phyloP scores from a whole-genome alignment of 2,329 filamentous ascomycete species.

The Ascochyta clinopodiicola region DNA sequence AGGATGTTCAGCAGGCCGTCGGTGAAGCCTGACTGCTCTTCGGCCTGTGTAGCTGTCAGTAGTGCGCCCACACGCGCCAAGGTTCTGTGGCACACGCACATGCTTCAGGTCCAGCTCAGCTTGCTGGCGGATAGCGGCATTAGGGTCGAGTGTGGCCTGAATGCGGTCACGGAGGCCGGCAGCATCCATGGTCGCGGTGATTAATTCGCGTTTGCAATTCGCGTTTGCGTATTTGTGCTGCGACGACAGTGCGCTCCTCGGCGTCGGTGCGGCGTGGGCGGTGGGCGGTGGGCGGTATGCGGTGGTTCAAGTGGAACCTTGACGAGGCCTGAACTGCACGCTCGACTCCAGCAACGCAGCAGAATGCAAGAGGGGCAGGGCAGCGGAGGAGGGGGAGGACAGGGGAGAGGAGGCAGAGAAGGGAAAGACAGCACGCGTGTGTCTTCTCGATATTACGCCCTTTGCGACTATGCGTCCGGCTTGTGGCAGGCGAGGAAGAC shows the following conservation, averaged over 20 bases:
- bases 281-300: slow-evolving; percentile 27
- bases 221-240: slow-evolving; percentile 16
- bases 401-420: neutral
- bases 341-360: slow-evolving; percentile 21
- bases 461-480: slow-evolving; percentile 35
- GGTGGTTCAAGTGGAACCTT: slow-evolving; percentile 6
- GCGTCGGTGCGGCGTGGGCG: slow-evolving; percentile 30
- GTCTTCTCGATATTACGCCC: slow-evolving; percentile 28
- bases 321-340: slow-evolving; percentile 19
- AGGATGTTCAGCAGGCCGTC: slow-evolving; percentile 90
- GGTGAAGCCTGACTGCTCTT: slow-evolving; percentile 87
- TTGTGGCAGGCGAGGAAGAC: slow-evolving; percentile 29
- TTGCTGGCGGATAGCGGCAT: slow-evolving; percentile 75
- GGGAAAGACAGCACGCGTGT: slow-evolving; percentile 21
- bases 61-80: slow-evolving; percentile 17
- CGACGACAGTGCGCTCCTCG: slow-evolving; percentile 9
- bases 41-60: slow-evolving; percentile 67
- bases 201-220: slow-evolving; percentile 13
- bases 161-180: slow-evolving; percentile 77
- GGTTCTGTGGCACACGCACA: slow-evolving; percentile 59
- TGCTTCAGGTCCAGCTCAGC: slow-evolving; percentile 83
- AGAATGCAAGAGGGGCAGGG: slow-evolving; percentile 19
- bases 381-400: neutral
- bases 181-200: slow-evolving; percentile 69
- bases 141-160: slow-evolving; percentile 74